These are phyloP conservation scores for Candida boidinii DNA, from an alignment of 805 yeast species.

Conservation along the genomic window DNA sequence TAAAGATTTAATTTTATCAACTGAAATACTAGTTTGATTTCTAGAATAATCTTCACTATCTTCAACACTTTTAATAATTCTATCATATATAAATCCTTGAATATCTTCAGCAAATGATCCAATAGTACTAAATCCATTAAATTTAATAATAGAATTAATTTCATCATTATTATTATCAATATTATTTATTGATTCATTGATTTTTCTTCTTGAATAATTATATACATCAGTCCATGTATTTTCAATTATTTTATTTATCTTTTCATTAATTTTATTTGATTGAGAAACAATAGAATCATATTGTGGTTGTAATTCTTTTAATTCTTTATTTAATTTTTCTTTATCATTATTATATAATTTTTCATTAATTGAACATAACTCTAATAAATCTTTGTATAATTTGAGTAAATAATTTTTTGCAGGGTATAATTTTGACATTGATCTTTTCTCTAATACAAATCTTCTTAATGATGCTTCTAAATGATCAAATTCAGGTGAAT, in stretches of 20 bases:
- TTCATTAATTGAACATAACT: conserved; percentile 56
- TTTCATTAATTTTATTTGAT: conserved; percentile 47
- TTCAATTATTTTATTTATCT: conserved; percentile 59
- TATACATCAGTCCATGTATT: conserved; percentile 48
- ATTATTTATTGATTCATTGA: conserved; percentile 41
- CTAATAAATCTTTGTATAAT: conserved; percentile 54
- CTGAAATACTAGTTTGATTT: conserved; percentile 46
- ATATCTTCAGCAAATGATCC: conserved; percentile 65
- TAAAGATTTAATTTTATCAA: conserved; percentile 48
- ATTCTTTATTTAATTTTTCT: conserved; percentile 34
- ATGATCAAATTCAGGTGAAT: conserved; percentile 66
- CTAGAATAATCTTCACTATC: conserved; percentile 67
- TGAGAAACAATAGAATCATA: conserved; percentile 45
- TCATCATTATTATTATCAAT: conserved; percentile 29
- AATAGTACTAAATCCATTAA: conserved; percentile 54
- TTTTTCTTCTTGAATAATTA: conserved; percentile 45
- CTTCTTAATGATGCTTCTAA: conserved; percentile 78
- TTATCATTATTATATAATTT: conserved; percentile 42
- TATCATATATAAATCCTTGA: conserved; percentile 57
- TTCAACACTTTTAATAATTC: conserved; percentile 55
- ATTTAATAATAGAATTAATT: conserved; percentile 30
- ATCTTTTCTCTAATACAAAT: conserved; percentile 82
- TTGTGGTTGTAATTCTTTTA: conserved; percentile 54
- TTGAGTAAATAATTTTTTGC: conserved; percentile 82
- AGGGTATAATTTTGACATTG: conserved; percentile 82